Evolutionary conservation across 2,329 filamentous ascomycete genomes (phyloP).

Genomic region (Xylaria sp.): DNA sequence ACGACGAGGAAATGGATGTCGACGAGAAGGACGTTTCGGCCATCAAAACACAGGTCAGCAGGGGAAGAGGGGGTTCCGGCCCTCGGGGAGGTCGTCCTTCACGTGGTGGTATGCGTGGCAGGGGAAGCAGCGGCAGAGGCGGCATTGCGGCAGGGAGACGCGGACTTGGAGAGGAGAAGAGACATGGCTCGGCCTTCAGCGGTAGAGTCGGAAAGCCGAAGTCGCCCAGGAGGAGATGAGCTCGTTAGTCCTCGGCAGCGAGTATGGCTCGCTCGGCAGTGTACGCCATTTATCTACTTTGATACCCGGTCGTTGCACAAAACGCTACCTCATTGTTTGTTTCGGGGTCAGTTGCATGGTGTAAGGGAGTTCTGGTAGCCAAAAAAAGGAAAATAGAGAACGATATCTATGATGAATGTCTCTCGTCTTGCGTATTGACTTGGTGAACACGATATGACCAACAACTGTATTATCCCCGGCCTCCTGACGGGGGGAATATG

Average conservation of each 20-base stretch:
- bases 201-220: conserved; percentile 46
- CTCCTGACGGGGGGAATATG: conserved; percentile 11
- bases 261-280: background rate
- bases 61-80: conserved; percentile 29
- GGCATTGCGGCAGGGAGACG: conserved; percentile 50
- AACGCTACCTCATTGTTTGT: conserved; percentile 1
- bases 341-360: background rate
- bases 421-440: conserved; percentile 14
- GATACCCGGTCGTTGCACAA: conserved; percentile 26
- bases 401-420: too few species aligned
- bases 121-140: conserved; percentile 40
- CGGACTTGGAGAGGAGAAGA: conserved; percentile 55
- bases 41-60: conserved; percentile 54
- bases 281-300: conserved; percentile 5
- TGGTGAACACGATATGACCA: conserved; percentile 1
- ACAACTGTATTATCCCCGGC: background rate
- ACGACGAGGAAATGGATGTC: conserved; percentile 57
- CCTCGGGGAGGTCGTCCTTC: conserved; percentile 28
- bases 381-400: too few species aligned
- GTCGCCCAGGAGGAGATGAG: conserved; percentile 36
- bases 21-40: conserved; percentile 52
- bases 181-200: conserved; percentile 44
- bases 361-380: conserved; percentile 6
- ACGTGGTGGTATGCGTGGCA: conserved; percentile 24
- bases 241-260: background rate